Percentiles rank a stretch among this genome's conserved stretches.
These are phyloP conservation scores for Geotrichum cucujoidarum DNA, from an alignment of 1,139 yeast genomes.

Conservation along the genomic window DNA sequence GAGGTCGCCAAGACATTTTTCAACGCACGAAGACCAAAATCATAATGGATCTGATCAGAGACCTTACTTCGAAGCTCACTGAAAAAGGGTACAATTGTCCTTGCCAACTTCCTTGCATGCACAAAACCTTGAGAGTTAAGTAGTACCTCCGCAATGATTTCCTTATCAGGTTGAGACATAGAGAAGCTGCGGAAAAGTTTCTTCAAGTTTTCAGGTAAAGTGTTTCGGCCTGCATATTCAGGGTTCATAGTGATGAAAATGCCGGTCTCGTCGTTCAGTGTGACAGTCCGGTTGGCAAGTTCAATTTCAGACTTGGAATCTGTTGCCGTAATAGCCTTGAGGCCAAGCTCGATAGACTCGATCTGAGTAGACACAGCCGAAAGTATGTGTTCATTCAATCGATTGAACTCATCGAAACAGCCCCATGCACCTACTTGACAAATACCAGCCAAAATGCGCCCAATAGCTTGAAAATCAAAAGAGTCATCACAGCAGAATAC, in stretches of 20 bases:
- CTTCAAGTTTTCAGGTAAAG: conserved; percentile 80
- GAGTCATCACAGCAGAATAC: conserved; percentile 91
- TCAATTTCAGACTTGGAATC: conserved; percentile 36
- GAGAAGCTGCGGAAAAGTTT: conserved; percentile 72
- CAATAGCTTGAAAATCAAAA: conserved; percentile 77
- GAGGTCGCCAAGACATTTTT: conserved; percentile 61
- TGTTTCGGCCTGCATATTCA: conserved; percentile 75
- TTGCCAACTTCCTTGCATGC: conserved; percentile 46
- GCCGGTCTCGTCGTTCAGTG: conserved; percentile 50
- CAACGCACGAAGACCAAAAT: conserved; percentile 81
- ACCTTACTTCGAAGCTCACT: conserved; percentile 38
- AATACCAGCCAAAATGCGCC: conserved; percentile 74
- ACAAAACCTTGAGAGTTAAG: conserved; percentile 69
- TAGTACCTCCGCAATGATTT: conserved; percentile 64
- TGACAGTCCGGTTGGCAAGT: conserved; percentile 45
- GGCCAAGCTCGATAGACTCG: conserved; percentile 56
- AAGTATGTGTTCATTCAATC: conserved; percentile 64
- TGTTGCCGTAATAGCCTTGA: conserved; percentile 20
- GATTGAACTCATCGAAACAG: conserved; percentile 92
- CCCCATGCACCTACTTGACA: conserved; percentile 91
- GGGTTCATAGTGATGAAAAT: conserved; percentile 92
- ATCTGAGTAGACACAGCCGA: conserved; percentile 86
- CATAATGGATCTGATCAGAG: conserved; percentile 69
- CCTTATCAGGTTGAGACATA: conserved; percentile 68
- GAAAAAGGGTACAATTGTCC: conserved; percentile 54